Evolutionary conservation across 208 protist species (phyloP).

Genomic region (Wallacemonas sp.): DNA sequence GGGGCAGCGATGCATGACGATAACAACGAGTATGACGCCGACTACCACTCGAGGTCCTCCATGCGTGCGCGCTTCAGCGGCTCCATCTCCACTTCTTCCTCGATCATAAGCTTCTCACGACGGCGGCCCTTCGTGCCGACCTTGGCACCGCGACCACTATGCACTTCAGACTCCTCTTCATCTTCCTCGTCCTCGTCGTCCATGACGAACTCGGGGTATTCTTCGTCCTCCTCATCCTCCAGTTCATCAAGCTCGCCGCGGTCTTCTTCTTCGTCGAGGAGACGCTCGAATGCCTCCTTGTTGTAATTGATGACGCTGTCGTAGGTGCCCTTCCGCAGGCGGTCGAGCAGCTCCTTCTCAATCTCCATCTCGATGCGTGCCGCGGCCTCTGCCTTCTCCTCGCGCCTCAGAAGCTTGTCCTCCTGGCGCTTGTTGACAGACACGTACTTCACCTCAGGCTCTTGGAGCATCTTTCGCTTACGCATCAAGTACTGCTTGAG

Average conservation of each 20-base stretch:
- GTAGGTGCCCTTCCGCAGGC: conserved; percentile 93
- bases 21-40: background rate
- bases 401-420: conserved; percentile 91
- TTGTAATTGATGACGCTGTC: conserved; percentile 91
- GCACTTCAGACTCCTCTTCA: conserved; percentile 25
- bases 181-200: conserved; percentile 85
- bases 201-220: conserved; percentile 89
- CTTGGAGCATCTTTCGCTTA: conserved; percentile 94
- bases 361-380: conserved; percentile 97
- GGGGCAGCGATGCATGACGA: background rate
- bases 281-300: conserved; percentile 84
- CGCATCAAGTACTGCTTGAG: conserved; percentile 98
- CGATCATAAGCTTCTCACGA: conserved; percentile 75
- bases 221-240: conserved; percentile 81
- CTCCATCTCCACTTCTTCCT: conserved; percentile 85
- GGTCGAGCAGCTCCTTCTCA: conserved; percentile 97
- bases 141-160: background rate
- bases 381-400: conserved; percentile 96
- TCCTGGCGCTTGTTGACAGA: conserved; percentile 97
- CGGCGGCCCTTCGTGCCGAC: conserved; percentile 22
- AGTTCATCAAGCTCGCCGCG: conserved; percentile 70
- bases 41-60: conserved; percentile 84
- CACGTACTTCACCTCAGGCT: conserved; percentile 94
- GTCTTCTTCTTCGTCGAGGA: conserved; percentile 88
- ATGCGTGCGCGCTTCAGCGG: conserved; percentile 38